Conservation (phyloP, 768 basidiomycete genomes). For the Scleroderma citrinum region DNA sequence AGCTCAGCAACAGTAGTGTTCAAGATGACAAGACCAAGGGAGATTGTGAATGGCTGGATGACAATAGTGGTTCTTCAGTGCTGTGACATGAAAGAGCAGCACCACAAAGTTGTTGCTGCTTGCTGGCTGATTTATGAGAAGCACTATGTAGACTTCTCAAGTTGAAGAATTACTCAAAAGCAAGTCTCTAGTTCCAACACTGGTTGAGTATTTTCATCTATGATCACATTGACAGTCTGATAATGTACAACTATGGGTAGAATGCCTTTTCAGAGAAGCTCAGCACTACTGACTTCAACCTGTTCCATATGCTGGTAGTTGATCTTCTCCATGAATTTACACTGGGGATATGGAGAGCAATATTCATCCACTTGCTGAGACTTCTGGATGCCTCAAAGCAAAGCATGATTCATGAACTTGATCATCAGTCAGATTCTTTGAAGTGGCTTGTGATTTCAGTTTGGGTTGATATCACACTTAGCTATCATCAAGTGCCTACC, state of each 20-base stretch:
- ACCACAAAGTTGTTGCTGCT: background rate
- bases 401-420: constrained; percentile 9
- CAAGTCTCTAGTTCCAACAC: constrained; percentile 27
- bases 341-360: constrained; percentile 32
- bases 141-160: constrained; percentile 11
- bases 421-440: constrained; percentile 15
- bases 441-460: background rate
- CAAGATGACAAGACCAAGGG: background rate
- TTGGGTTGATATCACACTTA: constrained; percentile 6
- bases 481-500: constrained; percentile 24
- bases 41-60: constrained; percentile 4
- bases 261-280: constrained; percentile 31
- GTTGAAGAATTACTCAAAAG: constrained; percentile 23
- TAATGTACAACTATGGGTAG: constrained; percentile 12
- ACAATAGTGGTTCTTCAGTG: background rate
- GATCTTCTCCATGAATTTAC: constrained; percentile 37
- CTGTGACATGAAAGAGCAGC: background rate
- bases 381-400: constrained; percentile 21
- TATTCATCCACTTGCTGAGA: constrained; percentile 31
- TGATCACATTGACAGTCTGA: background rate
- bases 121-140: constrained; percentile 4
- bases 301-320: constrained; percentile 24
- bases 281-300: constrained; percentile 11
- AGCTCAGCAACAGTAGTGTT: background rate
- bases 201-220: constrained; percentile 8